Evolutionary conservation across 805 yeast genomes (phyloP), one percentile per base, ranked within the genome.

Genomic region (Candida rishiriensis): DNA sequence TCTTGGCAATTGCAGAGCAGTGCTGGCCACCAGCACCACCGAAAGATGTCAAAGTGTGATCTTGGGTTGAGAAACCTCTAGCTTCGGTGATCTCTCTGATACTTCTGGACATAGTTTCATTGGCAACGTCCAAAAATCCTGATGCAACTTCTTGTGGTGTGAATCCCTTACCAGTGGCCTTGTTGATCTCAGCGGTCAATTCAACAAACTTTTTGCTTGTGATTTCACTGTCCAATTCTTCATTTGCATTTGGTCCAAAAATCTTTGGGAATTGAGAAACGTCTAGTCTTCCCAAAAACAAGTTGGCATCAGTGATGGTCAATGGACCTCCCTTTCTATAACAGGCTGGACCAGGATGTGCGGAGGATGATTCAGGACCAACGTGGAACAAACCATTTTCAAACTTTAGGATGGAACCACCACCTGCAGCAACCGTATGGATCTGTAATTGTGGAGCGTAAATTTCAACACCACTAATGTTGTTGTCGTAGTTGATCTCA

Each of bases 21-120:
- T 70, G 70, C 54, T 73, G 78, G 29, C 75, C 75, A 47, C 77
- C 78, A 38, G 76, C 74, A 43, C 77, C 78, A 43, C 78, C 78
- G 53, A 73, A 73, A 3, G 74, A 66, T 5, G 73, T 75, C 43
- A 73, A 56, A 26, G 64, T 65, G 51, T 73, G 76, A 36, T 68
- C 67, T 39, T 69, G 50, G 14, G 68, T 68, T 46, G 64, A 69
- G 45, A 61, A 69, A 30, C 78, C 78, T 51, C 67, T 68, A 14
- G 72, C 65, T 49, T 72, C 78, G 1, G 78, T 72, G 41, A 73
- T 53, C 37, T 64, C 71, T 47, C 76, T 64, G 41, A 73, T 71
- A 3, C 76, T 74, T 47, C 69, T 69, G 12, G 76, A 73, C 77
- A 72, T 73, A 29, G 68, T 60, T 40, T 65, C 70, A 47, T 70